These are phyloP conservation scores for Leucosporidium yakuticum DNA, from an alignment of 768 basidiomycete species.

Conservation along the genomic window DNA sequence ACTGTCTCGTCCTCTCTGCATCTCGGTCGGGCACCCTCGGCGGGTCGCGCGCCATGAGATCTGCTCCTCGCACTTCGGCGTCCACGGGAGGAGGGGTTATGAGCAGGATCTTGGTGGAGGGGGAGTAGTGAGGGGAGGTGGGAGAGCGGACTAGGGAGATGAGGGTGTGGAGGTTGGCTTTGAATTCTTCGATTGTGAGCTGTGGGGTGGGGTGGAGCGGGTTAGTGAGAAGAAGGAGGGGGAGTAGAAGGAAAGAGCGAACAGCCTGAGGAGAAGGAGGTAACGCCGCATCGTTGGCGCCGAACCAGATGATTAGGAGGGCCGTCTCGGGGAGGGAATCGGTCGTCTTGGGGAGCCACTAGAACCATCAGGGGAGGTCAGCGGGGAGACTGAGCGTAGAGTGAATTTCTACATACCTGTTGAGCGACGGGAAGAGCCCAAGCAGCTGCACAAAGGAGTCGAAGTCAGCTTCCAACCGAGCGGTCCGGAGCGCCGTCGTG, in stretches of 20 bases:
- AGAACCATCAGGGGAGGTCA: not conserved
- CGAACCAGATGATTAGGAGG: conserved; percentile 29
- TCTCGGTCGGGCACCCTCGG: conserved; percentile 25
- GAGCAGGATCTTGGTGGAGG: conserved; percentile 16
- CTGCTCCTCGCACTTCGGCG: conserved; percentile 9
- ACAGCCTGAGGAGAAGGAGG: no score
- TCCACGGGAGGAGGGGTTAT: conserved; percentile 31
- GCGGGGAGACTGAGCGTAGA: not conserved
- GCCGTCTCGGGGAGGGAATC: conserved; percentile 12
- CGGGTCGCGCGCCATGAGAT: conserved; percentile 20
- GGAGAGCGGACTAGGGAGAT: conserved; percentile 17
- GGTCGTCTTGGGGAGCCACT: conserved; percentile 15
- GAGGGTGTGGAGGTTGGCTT: conserved; percentile 22
- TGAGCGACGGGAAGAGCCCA: conserved; percentile 23
- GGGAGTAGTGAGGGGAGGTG: conserved; percentile 20
- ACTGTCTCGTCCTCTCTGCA: conserved; percentile 16
- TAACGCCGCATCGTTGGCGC: conserved; percentile 28
- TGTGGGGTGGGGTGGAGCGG: conserved; percentile 1
- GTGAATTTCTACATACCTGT: conserved; percentile 1
- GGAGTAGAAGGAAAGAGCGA: no score
- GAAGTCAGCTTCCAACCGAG: not conserved
- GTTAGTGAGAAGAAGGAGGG: not conserved
- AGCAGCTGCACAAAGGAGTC: not conserved
- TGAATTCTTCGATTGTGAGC: conserved; percentile 26
- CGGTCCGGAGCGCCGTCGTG: not conserved